Evolutionary conservation across 1,284 basidiomycete genomes (phyloP).

Genomic region (Trichosporon sp.): DNA sequence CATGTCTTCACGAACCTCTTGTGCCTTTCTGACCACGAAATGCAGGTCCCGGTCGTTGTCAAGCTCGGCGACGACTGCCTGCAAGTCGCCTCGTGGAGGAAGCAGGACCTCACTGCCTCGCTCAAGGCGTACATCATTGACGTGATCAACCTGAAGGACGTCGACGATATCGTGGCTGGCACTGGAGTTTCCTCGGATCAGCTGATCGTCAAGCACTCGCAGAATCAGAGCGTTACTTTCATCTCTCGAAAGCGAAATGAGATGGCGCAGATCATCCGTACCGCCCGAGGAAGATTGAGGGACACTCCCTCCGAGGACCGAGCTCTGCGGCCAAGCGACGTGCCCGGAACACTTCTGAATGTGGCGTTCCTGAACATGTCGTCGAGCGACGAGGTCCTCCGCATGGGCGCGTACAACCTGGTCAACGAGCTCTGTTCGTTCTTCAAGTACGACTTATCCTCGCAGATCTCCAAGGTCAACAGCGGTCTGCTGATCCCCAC

Average conservation of each 20-base stretch:
- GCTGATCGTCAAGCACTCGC: conserved; percentile 64
- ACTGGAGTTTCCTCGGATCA: conserved; percentile 68
- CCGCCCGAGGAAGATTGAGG: conserved; percentile 31
- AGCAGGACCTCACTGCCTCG: conserved; percentile 32
- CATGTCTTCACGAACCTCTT: conserved; percentile 43
- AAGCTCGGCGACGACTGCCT: conserved; percentile 41
- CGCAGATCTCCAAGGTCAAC: conserved; percentile 57
- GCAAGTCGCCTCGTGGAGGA: conserved; percentile 43
- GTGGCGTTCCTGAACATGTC: conserved; percentile 72
- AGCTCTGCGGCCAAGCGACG: conserved; percentile 69
- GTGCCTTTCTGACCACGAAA: conserved; percentile 38
- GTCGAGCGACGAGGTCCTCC: conserved; percentile 65
- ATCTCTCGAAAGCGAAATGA: conserved; percentile 55
- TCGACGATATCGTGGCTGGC: conserved; percentile 78
- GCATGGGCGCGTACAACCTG: conserved; percentile 69
- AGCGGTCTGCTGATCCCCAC: conserved; percentile 74
- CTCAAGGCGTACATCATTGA: conserved; percentile 45
- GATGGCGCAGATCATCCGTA: conserved; percentile 54
- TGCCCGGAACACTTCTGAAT: conserved; percentile 74
- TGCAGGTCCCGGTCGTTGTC: conserved; percentile 42
- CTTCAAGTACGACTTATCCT: conserved; percentile 66
- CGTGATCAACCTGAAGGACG: conserved; percentile 51
- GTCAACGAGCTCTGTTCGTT: conserved; percentile 70
- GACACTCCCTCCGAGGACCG: conserved; percentile 58
- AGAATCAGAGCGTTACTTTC: conserved; percentile 36